phyloP scores from a whole-genome alignment of 306 rosid genomes.

The Comarum palustre region DNA sequence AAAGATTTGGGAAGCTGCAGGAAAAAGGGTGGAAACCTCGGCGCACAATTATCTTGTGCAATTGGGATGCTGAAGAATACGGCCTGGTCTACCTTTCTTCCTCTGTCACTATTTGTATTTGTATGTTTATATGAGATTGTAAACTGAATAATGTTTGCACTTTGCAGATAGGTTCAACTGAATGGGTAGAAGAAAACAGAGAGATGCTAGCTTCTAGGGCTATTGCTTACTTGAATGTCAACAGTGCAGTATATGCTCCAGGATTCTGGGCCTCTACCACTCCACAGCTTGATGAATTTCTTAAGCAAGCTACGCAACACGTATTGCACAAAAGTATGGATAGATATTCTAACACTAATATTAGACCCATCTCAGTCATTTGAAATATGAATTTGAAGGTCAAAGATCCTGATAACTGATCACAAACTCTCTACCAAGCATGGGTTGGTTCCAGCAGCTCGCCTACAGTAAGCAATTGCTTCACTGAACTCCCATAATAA shows the following conservation, averaged over 20 bases:
- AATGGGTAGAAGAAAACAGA: constrained; percentile 80
- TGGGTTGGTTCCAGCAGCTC: constrained; percentile 48
- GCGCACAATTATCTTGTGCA: constrained; percentile 65
- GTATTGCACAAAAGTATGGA: constrained; percentile 29
- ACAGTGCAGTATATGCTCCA: constrained; percentile 49
- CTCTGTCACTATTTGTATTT: constrained; percentile 12
- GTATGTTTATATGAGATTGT: background rate
- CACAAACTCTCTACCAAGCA: constrained; percentile 56
- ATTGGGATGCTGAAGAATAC: constrained; percentile 86
- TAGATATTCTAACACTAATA: too few species aligned
- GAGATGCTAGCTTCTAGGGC: constrained; percentile 66
- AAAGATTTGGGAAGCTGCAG: constrained; percentile 60
- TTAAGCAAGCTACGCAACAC: constrained; percentile 57
- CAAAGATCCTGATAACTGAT: constrained; percentile 65
- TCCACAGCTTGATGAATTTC: constrained; percentile 73
- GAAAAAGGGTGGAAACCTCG: constrained; percentile 69
- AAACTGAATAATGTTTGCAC: constrained; percentile 24
- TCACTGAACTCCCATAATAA: background rate
- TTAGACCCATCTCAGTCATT: background rate
- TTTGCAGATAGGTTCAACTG: constrained; percentile 68
- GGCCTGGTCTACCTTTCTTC: constrained; percentile 50
- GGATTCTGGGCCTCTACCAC: constrained; percentile 52
- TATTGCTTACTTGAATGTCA: constrained; percentile 72
- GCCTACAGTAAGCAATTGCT: constrained; percentile 38
- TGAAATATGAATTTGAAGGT: constrained; percentile 41